These are phyloP conservation scores for Penicillium soppii DNA, from an alignment of 495 filamentous ascomycete genomes.

Conservation along the genomic window DNA sequence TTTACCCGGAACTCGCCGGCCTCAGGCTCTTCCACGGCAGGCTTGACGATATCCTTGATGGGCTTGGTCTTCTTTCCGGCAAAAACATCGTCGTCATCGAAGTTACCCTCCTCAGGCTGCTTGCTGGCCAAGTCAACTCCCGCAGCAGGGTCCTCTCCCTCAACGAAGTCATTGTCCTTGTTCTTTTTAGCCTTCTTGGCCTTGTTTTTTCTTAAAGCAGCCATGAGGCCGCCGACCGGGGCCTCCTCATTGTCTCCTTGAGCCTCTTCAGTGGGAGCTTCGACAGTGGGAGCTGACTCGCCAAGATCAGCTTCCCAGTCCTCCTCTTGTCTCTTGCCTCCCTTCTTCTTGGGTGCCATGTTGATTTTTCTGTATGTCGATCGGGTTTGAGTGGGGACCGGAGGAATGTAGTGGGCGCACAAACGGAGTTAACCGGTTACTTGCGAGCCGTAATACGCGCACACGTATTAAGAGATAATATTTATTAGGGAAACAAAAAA, in stretches of 20 bases:
- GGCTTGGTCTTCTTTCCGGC: slow-evolving; percentile 66
- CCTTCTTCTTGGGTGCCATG: slow-evolving; percentile 93
- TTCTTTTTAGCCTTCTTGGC: slow-evolving; percentile 94
- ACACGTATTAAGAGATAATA: slow-evolving; percentile 13
- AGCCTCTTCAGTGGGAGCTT: slow-evolving; percentile 44
- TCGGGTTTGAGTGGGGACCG: slow-evolving; percentile 20
- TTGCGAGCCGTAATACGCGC: slow-evolving; percentile 17
- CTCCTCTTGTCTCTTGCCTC: slow-evolving; percentile 80
- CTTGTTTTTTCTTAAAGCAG: slow-evolving; percentile 81
- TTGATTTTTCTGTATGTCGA: slow-evolving; percentile 5
- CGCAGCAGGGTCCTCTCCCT: slow-evolving; percentile 60
- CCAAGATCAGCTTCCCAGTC: slow-evolving; percentile 98
- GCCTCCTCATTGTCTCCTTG: slow-evolving; percentile 49
- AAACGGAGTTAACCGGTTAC: slow-evolving; percentile 36
- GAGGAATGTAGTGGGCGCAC: slow-evolving; percentile 24
- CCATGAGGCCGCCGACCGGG: slow-evolving; percentile 74
- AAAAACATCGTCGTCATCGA: slow-evolving; percentile 82
- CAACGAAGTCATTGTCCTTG: slow-evolving; percentile 70
- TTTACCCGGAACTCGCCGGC: slow-evolving; percentile 68
- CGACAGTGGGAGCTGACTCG: slow-evolving; percentile 60
- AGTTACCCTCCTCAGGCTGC: slow-evolving; percentile 77
- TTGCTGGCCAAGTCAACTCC: slow-evolving; percentile 56
- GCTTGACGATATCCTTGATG: slow-evolving; percentile 44
- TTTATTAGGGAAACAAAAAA: slow-evolving; percentile 7
- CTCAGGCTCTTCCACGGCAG: slow-evolving; percentile 51